phyloP scores from a whole-genome alignment of 2,329 filamentous ascomycete species.

The Hypoxylon sp. region DNA sequence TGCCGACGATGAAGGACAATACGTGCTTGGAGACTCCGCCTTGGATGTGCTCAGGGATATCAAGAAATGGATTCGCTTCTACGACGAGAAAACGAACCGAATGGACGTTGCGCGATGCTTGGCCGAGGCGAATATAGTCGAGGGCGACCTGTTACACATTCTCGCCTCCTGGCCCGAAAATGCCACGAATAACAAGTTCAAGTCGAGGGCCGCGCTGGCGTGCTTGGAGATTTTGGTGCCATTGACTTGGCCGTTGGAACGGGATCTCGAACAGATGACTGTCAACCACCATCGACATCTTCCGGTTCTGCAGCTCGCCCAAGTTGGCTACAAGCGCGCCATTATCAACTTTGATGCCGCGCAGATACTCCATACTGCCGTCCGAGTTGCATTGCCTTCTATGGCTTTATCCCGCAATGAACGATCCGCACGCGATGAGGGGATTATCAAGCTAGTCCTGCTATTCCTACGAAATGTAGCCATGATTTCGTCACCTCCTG shows the following conservation, averaged over 20 bases:
- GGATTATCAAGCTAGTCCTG: constrained; percentile 89
- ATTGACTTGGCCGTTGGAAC: constrained; percentile 92
- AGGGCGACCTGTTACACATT: constrained; percentile 90
- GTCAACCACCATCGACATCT: constrained; percentile 93
- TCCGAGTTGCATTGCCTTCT: constrained; percentile 84
- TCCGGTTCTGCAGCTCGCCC: constrained; percentile 88
- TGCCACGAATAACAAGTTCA: constrained; percentile 78
- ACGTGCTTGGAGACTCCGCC: constrained; percentile 93
- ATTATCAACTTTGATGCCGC: constrained; percentile 86
- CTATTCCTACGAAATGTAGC: constrained; percentile 92
- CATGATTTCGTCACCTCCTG: constrained; percentile 81
- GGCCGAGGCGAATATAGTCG: constrained; percentile 91
- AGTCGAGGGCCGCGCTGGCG: constrained; percentile 82
- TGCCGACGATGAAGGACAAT: constrained; percentile 82
- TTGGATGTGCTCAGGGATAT: constrained; percentile 92
- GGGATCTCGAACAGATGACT: constrained; percentile 83
- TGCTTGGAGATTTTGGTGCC: constrained; percentile 93
- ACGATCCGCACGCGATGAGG: constrained; percentile 83
- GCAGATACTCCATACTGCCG: constrained; percentile 82
- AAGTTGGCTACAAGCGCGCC: constrained; percentile 89
- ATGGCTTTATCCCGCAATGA: constrained; percentile 85
- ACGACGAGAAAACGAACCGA: constrained; percentile 92
- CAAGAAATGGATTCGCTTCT: constrained; percentile 93
- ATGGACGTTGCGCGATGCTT: constrained; percentile 95
- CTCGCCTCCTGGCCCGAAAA: constrained; percentile 84